Evolutionary conservation across 768 basidiomycete genomes (phyloP).

Genomic region (Russula sp.): DNA sequence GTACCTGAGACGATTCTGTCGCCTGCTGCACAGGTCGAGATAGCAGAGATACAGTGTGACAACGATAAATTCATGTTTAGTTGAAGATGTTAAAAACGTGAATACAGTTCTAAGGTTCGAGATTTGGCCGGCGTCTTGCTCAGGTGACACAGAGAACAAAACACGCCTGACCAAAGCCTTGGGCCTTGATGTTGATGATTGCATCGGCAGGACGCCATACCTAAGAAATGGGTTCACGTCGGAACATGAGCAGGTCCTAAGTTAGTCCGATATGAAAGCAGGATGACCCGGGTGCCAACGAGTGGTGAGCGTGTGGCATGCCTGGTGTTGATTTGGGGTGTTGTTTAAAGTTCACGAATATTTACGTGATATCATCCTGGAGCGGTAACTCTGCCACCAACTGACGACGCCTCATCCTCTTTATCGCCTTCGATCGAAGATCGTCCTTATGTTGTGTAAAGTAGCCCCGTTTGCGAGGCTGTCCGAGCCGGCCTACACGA

Average conservation of each 20-base stretch:
- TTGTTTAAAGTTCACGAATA: no score
- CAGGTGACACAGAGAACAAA: constrained; percentile 46
- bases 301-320: neutral
- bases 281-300: constrained; percentile 53
- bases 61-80: constrained; percentile 76
- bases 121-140: constrained; percentile 43
- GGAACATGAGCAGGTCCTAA: constrained; percentile 57
- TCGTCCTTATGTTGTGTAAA: neutral
- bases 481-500: no score
- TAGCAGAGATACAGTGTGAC: constrained; percentile 42
- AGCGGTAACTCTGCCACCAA: no score
- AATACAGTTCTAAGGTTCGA: neutral
- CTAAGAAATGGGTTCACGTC: constrained; percentile 33
- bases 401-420: constrained; percentile 1
- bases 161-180: constrained; percentile 14
- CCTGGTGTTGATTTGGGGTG: no score
- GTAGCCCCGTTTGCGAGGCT: no score
- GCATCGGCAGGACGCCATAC: constrained; percentile 62
- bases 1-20: constrained; percentile 61
- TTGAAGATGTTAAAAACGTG: constrained; percentile 33
- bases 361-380: no score
- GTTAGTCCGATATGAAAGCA: constrained; percentile 51
- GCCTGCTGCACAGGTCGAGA: constrained; percentile 55
- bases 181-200: constrained; percentile 66
- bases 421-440: constrained; percentile 11